Conservation (phyloP, 2,329 filamentous ascomycete genomes). For the Alternaria ventricosa region DNA sequence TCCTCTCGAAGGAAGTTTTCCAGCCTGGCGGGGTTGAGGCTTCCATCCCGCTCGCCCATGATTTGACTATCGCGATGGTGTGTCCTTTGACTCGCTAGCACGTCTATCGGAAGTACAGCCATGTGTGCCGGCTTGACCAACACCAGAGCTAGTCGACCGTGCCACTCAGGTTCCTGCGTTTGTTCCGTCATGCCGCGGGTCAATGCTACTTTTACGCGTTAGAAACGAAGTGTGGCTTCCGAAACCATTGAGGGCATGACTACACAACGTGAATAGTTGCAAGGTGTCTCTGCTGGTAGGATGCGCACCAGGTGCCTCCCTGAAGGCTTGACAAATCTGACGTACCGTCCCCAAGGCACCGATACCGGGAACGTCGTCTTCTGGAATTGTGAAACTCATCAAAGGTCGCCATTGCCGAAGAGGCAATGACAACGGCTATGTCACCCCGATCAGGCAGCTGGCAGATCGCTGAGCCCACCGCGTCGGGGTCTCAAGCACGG, state of each 20-base stretch:
- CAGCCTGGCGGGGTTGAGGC: conserved; percentile 36
- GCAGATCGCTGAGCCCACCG: conserved; percentile 24
- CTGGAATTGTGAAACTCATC: conserved; percentile 34
- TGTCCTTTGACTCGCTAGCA: conserved; percentile 28
- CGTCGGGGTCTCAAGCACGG: conserved; percentile 35
- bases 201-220: conserved; percentile 16
- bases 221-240: conserved; percentile 4
- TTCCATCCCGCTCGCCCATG: conserved; percentile 22
- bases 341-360: conserved; percentile 19
- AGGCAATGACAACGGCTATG: conserved; percentile 30
- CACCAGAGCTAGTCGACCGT: conserved; percentile 6
- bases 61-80: conserved; percentile 18
- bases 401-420: conserved; percentile 31
- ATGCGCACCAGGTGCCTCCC: conserved; percentile 6
- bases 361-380: conserved; percentile 13
- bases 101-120: conserved; percentile 10
- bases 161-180: conserved; percentile 18
- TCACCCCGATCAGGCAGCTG: conserved; percentile 38
- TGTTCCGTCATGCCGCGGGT: conserved; percentile 14
- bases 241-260: conserved; percentile 18
- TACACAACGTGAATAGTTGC: conserved; percentile 18
- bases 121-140: conserved; percentile 17
- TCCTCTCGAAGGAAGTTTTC: conserved; percentile 33
- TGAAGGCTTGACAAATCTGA: conserved; percentile 23
- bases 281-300: background rate